These are phyloP conservation scores for Triticum urartu DNA, from an alignment of 176 grass and related monocot genomes.

Conservation along the genomic window DNA sequence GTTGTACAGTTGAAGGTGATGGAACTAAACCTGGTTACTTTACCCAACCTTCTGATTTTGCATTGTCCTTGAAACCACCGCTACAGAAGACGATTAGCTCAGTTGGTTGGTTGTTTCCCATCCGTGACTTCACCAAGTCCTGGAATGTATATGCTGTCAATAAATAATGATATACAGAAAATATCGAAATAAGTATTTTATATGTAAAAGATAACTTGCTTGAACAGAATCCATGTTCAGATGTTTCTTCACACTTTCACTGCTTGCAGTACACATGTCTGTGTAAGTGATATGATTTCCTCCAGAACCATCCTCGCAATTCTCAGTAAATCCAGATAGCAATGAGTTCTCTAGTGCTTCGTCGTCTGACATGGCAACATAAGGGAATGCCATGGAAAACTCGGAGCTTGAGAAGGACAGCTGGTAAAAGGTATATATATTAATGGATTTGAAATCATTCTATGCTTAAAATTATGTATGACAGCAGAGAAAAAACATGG, in stretches of 20 bases:
- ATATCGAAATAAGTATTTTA: neutral
- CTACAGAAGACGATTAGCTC: conserved; percentile 72
- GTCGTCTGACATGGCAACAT: conserved; percentile 61
- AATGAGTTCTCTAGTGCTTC: conserved; percentile 73
- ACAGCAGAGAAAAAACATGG: neutral
- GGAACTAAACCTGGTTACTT: neutral
- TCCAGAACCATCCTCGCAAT: conserved; percentile 52
- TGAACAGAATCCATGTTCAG: conserved; percentile 51
- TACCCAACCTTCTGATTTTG: conserved; percentile 75
- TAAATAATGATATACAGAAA: neutral
- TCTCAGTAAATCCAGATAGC: conserved; percentile 71
- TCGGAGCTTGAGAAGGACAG: conserved; percentile 46
- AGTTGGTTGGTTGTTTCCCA: conserved; percentile 38
- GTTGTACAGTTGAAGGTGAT: conserved; percentile 16
- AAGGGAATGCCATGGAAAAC: conserved; percentile 90
- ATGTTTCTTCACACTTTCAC: conserved; percentile 52
- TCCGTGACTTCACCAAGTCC: conserved; percentile 54
- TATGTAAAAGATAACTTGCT: conserved; percentile 38
- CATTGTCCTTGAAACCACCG: conserved; percentile 45
- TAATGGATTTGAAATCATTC: neutral
- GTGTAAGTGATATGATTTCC: conserved; percentile 52
- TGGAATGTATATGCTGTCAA: conserved; percentile 31
- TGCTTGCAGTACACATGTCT: conserved; percentile 37
- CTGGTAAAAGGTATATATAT: conserved; percentile 30
- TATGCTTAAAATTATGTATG: neutral